A percentile compares a stretch with the other conserved stretches of the same genome.
phyloP scores from a whole-genome alignment of 139 green algal species.

The Parachlorella kessleri region DNA sequence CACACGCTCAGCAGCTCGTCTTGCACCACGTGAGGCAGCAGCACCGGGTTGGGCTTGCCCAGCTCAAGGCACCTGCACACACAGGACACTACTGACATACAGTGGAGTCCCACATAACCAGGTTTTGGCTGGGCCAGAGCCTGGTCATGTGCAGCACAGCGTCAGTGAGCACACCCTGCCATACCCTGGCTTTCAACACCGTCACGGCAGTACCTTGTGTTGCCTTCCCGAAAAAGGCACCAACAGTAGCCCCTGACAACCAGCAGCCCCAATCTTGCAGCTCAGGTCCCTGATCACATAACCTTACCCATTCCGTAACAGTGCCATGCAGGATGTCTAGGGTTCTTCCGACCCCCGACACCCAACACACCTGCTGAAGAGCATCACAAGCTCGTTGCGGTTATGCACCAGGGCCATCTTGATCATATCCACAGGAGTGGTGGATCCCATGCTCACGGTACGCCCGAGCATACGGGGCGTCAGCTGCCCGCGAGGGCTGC shows the following conservation, averaged over 20 bases:
- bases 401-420: conserved; percentile 21
- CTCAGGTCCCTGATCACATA: too few species aligned
- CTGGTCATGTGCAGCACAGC: neutral
- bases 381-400: conserved; percentile 41
- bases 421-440: conserved; percentile 17
- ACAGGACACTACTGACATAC: neutral
- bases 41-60: conserved; percentile 29
- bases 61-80: conserved; percentile 21
- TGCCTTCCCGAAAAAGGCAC: too few species aligned
- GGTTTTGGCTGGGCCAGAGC: neutral
- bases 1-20: conserved; percentile 42
- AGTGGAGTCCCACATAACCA: neutral
- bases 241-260: too few species aligned
- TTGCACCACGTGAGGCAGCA: conserved; percentile 49
- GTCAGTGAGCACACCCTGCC: neutral
- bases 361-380: conserved; percentile 39
- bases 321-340: too few species aligned
- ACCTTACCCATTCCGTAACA: too few species aligned
- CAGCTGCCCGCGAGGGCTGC: neutral
- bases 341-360: too few species aligned
- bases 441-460: neutral
- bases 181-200: neutral
- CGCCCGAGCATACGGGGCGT: neutral
- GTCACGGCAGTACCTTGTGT: neutral
- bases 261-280: too few species aligned